phyloP scores from a whole-genome alignment of 2,329 filamentous ascomycete genomes.

The Didymellaceae sp. region DNA sequence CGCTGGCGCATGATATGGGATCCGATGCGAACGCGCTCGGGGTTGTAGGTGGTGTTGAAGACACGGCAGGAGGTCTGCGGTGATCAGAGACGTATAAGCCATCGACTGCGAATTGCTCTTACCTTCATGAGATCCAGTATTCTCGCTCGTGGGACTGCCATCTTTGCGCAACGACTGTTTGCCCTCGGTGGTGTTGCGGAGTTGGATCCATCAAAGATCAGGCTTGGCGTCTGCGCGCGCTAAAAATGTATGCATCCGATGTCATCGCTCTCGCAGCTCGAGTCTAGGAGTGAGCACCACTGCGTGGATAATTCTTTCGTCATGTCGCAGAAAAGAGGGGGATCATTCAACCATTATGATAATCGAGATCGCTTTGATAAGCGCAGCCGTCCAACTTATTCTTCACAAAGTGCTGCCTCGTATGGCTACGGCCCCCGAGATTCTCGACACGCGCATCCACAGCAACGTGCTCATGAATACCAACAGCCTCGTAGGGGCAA shows the following conservation, averaged over 20 bases:
- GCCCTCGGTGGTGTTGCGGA: constrained; percentile 19
- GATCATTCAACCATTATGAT: constrained; percentile 30
- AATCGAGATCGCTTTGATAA: constrained; percentile 27
- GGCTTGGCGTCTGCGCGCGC: constrained; percentile 22
- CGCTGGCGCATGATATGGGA: constrained; percentile 92
- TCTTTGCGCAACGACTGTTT: constrained; percentile 33
- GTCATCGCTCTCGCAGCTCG: constrained; percentile 3
- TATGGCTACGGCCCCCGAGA: constrained; percentile 9
- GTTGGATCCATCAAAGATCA: constrained; percentile 16
- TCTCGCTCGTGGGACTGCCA: constrained; percentile 61
- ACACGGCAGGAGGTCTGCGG: constrained; percentile 83
- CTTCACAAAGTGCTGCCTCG: constrained; percentile 9
- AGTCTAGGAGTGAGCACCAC: not conserved
- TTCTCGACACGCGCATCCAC: constrained; percentile 5
- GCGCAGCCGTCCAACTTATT: constrained; percentile 7
- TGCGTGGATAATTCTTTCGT: too few relatives aligned
- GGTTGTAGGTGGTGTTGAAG: constrained; percentile 92
- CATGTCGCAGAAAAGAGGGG: constrained; percentile 34
- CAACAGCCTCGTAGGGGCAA: constrained; percentile 4
- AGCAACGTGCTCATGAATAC: constrained; percentile 12
- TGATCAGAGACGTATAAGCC: constrained; percentile 11
- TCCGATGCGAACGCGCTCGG: constrained; percentile 78
- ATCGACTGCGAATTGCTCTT: constrained; percentile 18
- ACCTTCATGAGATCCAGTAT: constrained; percentile 80
- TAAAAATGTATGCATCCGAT: constrained; percentile 21